Evolutionary conservation across 2,329 filamentous ascomycete species (phyloP), one percentile per base, ranked within the genome.

Genomic region (Rhynchosporium secalis): DNA sequence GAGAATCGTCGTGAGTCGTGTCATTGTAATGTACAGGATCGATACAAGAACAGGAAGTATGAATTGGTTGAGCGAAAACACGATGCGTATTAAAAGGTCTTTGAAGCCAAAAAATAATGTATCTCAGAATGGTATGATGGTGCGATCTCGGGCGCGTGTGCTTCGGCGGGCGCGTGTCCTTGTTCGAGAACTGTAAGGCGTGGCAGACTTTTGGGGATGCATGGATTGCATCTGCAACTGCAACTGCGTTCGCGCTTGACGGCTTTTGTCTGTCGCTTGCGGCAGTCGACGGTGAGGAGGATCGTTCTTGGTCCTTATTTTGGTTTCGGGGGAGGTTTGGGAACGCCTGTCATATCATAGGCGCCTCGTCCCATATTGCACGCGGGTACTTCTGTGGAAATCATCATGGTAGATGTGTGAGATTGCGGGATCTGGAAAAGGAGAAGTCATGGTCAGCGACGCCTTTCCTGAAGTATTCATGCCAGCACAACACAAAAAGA

Each of bases 291-390:
- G 20, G 28, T 10, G 9, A 28, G 9, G 20, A 56, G 13, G 51
- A 51, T 40, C 40, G n/a, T 40, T 33, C 15, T 6, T 55, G 51
- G 33, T 58, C 52, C 47, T 72, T 74, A 72, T 68, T 67, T 71
- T n/a, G 70, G 68, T 70, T 74, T 73, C 46, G 71, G 70, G 56
- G 71, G 72, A 61, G 80, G 80, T 74, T 82, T 81, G 62, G 76
- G 74, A 29, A 81, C 74, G 52, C 79, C 79, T 29, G 80, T 82
- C 66, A 79, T 81, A 68, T 83, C 80, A 70, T 83, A 83, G 66
- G 79, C 80, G 62, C 80, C 80, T 62, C 80, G 76, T 65, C 78
- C 80, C 78, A 81, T 81, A 72, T 81, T 79, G 74, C 67, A 72
- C 15, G 70, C 68, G 62, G 64, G 65, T 43, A 67, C 63, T 61